phyloP scores from a whole-genome alignment of 2,329 filamentous ascomycete species.

The Hortaea werneckii region DNA sequence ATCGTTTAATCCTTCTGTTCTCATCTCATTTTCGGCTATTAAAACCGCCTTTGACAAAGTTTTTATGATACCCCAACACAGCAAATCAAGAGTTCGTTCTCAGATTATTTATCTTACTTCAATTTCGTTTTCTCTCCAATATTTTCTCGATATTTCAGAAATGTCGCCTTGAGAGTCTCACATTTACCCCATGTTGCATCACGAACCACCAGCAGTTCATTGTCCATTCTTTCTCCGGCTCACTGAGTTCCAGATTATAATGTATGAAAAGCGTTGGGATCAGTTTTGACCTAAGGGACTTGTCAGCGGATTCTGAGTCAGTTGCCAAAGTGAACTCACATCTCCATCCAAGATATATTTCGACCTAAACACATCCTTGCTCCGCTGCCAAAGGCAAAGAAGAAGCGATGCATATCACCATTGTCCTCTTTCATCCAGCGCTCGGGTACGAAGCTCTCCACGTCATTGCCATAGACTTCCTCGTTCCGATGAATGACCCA shows the following conservation, averaged over 20 bases:
- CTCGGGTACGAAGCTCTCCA: conserved; percentile 26
- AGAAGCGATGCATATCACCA: conserved; percentile 21
- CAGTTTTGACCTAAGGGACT: conserved; percentile 15
- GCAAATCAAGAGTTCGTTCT: no score
- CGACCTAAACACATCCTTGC: conserved; percentile 20
- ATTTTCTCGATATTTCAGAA: background rate
- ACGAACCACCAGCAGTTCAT: conserved; percentile 24
- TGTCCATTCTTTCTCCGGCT: conserved; percentile 21
- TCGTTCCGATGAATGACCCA: conserved; percentile 25
- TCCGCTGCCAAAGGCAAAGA: conserved; percentile 27
- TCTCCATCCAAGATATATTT: conserved; percentile 24
- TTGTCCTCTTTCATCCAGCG: conserved; percentile 23
- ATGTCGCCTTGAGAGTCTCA: conserved; percentile 9
- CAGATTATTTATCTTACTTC: no score
- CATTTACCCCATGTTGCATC: conserved; percentile 22
- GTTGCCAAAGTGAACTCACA: background rate
- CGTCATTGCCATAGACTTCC: conserved; percentile 22
- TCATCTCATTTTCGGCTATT: no score
- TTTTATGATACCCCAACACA: no score
- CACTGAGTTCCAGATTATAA: conserved; percentile 25
- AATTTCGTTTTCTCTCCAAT: no score
- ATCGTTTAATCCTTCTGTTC: no score
- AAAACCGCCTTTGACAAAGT: no score
- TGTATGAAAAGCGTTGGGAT: conserved; percentile 27
- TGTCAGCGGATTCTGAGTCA: background rate